A percentile compares a stretch with the other conserved stretches of the same genome.
Conservation (phyloP, 306 rosid genomes). For the Trifolium repens region DNA sequence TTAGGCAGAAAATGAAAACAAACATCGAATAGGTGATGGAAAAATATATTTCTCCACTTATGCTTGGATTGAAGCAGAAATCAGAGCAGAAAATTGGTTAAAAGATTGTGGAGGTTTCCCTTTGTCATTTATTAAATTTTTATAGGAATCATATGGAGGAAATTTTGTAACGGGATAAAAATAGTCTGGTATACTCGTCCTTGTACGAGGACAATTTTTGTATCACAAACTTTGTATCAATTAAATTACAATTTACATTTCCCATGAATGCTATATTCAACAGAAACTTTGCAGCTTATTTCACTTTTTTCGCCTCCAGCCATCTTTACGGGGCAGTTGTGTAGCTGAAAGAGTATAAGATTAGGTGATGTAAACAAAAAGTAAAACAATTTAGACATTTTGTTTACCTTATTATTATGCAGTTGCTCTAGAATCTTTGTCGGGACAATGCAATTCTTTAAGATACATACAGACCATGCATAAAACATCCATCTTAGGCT, state of each 20-base stretch:
- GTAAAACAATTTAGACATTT: not conserved
- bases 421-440: not conserved
- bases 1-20: constrained; percentile 16
- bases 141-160: not conserved
- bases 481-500: no score
- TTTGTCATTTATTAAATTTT: constrained; percentile 11
- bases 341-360: not conserved
- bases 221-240: constrained; percentile 2
- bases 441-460: constrained; percentile 40
- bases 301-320: not conserved
- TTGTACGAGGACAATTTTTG: constrained; percentile 24
- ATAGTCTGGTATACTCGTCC: constrained; percentile 5
- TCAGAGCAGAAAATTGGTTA: constrained; percentile 17
- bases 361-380: not conserved
- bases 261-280: not conserved
- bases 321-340: not conserved
- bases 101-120: constrained; percentile 28
- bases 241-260: constrained; percentile 17
- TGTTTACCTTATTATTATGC: not conserved
- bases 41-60: not conserved
- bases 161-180: constrained; percentile 13
- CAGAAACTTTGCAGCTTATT: not conserved
- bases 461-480: no score
- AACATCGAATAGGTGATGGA: not conserved
- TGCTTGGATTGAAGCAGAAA: constrained; percentile 1